Evolutionary conservation across 2,329 filamentous ascomycete genomes (phyloP).

Genomic region (Thielaviopsis musarum): DNA sequence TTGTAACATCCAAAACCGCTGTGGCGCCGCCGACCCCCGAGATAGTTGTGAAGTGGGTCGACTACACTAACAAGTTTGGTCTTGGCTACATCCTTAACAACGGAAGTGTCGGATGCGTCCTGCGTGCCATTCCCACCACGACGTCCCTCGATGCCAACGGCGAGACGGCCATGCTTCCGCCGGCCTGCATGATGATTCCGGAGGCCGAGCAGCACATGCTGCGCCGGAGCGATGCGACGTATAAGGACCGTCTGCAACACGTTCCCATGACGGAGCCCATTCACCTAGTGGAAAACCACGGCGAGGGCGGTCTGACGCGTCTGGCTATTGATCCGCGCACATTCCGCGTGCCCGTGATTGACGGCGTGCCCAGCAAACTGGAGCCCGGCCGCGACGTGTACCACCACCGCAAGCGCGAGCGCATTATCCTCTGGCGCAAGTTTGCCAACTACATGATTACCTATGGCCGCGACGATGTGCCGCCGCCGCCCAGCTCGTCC

Average conservation of each 20-base stretch:
- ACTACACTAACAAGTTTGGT: constrained; percentile 77
- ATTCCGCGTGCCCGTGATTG: constrained; percentile 37
- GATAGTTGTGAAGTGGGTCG: constrained; percentile 66
- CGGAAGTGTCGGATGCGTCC: constrained; percentile 59
- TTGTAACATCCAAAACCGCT: constrained; percentile 37
- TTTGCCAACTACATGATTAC: constrained; percentile 60
- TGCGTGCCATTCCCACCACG: constrained; percentile 32
- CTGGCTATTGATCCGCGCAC: constrained; percentile 48
- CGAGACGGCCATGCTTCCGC: constrained; percentile 39
- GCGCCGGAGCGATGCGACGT: constrained; percentile 37
- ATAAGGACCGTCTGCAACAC: constrained; percentile 41
- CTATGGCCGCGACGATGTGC: constrained; percentile 52
- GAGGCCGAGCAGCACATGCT: constrained; percentile 56
- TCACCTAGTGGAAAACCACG: constrained; percentile 59
- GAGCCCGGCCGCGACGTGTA: constrained; percentile 45
- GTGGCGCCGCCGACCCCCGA: constrained; percentile 40
- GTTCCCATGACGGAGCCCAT: constrained; percentile 46
- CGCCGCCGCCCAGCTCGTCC: constrained; percentile 18
- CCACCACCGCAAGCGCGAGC: constrained; percentile 48
- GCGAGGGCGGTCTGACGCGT: constrained; percentile 43
- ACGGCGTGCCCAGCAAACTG: constrained; percentile 44
- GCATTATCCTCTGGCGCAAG: constrained; percentile 54
- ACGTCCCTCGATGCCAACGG: constrained; percentile 22
- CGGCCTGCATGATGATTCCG: constrained; percentile 54
- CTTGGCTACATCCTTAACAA: constrained; percentile 72